Conservation (phyloP, 768 basidiomycete species). For the Hypholoma fasciculare region DNA sequence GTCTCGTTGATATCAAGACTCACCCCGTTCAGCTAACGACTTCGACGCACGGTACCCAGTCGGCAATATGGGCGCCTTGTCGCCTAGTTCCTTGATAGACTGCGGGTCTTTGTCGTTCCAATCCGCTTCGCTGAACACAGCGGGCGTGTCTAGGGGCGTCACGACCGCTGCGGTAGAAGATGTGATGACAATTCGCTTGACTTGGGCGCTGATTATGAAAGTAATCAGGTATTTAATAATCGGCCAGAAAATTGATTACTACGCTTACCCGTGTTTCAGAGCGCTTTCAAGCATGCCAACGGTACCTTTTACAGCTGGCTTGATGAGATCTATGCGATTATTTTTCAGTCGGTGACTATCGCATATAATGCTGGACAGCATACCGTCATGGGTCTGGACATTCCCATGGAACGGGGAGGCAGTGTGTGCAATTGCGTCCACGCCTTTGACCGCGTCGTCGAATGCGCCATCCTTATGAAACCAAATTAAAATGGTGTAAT, state of each 20-base stretch:
- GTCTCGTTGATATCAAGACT: background rate
- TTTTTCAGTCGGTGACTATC: background rate
- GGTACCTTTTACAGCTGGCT: constrained; percentile 75
- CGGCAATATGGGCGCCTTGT: constrained; percentile 31
- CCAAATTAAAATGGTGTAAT: background rate
- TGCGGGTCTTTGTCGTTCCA: constrained; percentile 45
- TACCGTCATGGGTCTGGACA: constrained; percentile 42
- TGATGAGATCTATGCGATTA: constrained; percentile 51
- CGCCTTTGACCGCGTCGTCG: constrained; percentile 75
- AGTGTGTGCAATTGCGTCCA: constrained; percentile 70
- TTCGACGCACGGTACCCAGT: constrained; percentile 63
- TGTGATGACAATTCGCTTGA: constrained; percentile 71
- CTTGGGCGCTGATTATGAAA: background rate
- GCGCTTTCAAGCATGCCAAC: constrained; percentile 62
- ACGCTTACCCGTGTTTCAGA: constrained; percentile 48
- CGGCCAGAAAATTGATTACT: too few relatives aligned
- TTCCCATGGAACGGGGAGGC: constrained; percentile 61
- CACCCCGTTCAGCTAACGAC: constrained; percentile 62
- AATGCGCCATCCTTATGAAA: constrained; percentile 59
- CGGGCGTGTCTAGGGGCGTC: background rate
- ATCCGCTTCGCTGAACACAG: constrained; percentile 8
- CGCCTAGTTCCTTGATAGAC: constrained; percentile 46
- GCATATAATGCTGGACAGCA: background rate
- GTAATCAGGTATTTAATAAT: too few relatives aligned
- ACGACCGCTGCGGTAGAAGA: constrained; percentile 37